Base-by-base conservation (phyloP, 108 stramenopile genomes). In the Pseudonitzschia pungens region DNA sequence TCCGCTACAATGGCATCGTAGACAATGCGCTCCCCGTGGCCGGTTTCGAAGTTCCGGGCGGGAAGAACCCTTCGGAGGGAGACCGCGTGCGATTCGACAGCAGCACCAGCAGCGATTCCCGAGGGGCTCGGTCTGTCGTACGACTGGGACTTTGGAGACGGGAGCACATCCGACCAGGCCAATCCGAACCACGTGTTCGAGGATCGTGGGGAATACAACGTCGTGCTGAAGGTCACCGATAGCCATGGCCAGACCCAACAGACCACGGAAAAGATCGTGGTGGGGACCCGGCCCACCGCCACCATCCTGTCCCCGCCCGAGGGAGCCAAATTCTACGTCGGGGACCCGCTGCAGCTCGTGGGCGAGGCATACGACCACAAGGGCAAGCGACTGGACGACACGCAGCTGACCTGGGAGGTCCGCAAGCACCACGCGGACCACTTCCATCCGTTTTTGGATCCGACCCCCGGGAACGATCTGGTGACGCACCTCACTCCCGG, bases 101-200 rank as follows among this genome's bases (percentile, higher is more conserved):
- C 4, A 36, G 36, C 36, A 33, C 26, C 18, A 68, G 67, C 52
- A 33, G 20, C 36, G 77, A 78, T 44, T 20, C 36, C 65, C 40
- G 65, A 73, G 20, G 72, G 77, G n/a, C 72, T 56, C 32, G 29
- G 12, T 4, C 28, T 73, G 26, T 42, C 28, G 6, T 78, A 42
- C 33, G 32, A 16, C 10, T 78, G 77, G 77, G 72, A 78, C 29
- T 57, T 78, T 69, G 75, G 75, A 28, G 72, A 78, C 43, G 67
- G 59, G 50, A 29, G 21, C 26, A 44, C 18, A 11, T 68, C 56
- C 32, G 44, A 44, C 40, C 36, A 65, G 20, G 4, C 57, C 21
- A 41, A 41, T 41, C 64, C 64, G 20, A 16, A 8, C 20, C 64
- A 65, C 31, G 16, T 5, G 18, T 78, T 52, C 51, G 9, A 16